phyloP scores from a whole-genome alignment of 305 asterid genomes.

The Fraxinus floribunda region DNA sequence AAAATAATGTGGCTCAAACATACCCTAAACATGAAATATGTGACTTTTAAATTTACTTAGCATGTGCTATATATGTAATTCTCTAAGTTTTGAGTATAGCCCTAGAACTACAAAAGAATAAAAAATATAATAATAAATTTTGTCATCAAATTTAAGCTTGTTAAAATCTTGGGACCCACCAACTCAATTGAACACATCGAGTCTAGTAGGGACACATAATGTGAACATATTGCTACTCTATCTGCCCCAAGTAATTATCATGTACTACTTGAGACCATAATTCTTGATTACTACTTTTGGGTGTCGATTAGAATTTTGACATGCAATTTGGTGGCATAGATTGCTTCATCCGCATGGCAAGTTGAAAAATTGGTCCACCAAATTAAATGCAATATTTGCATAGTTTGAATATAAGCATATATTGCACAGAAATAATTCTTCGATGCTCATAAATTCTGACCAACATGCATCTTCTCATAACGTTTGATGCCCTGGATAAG shows the following conservation, averaged over 20 bases:
- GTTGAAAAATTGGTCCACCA: neutral
- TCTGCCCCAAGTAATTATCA: neutral
- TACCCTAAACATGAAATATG: neutral
- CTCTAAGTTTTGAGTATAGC: neutral
- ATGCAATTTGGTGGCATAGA: neutral
- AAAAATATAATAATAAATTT: no score
- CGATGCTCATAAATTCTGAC: conserved; percentile 17
- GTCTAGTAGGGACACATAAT: neutral
- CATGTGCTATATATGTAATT: neutral
- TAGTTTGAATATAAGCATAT: neutral
- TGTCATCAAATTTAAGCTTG: neutral
- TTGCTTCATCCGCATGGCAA: neutral
- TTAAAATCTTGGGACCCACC: neutral
- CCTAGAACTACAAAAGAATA: no score
- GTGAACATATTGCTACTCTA: neutral
- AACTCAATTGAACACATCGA: neutral
- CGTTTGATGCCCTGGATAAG: neutral
- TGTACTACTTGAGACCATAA: neutral
- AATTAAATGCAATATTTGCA: neutral
- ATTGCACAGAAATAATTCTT: neutral
- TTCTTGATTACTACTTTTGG: conserved; percentile 7
- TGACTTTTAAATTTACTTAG: neutral
- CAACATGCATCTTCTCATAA: conserved; percentile 18
- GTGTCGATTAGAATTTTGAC: neutral
- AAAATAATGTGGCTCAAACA: no score